Evolutionary conservation across 108 stramenopile species (phyloP), one percentile per base, ranked within the genome.

Genomic region (Cyclotella kingstonii): DNA sequence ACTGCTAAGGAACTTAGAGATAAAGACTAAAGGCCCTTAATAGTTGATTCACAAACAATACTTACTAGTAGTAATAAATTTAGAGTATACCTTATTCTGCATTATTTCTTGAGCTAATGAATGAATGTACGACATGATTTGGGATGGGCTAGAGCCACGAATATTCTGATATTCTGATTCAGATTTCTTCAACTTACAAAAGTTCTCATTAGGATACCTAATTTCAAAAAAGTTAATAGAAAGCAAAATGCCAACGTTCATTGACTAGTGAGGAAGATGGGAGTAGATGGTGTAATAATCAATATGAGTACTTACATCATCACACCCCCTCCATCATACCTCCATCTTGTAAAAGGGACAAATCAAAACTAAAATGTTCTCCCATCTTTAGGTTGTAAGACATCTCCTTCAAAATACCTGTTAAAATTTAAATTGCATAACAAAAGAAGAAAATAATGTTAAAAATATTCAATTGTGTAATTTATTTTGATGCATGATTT

Each of bases 311-410:
- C 52, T 34, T 53, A 53, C 52, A 53, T 35, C 10, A 53, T 10
- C 4, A 18, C 52, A 19, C 52, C 52, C 22, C 35, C 52, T 36
- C 17, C 35, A 18, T 36, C 31, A 53, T 53, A 35, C 4, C 52
- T 33, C 34, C 33, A 53, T 36, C 70, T 64, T 4, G 65, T 60
- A 3, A 71, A 71, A 7, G 66, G 17, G n/a, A 68, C 63, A 14
- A 50, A 69, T 1, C 66, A 55, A n/a, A 53, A 36, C 65, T 75
- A 26, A 84, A 74, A 54, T 81, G 79, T 18, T 67, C 52, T 12
- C 65, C 86, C 83, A 78, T 73, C 40, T 71, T 78, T n/a, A 68
- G 73, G 28, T 69, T 79, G 58, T 65, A 76, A 6, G 63, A 42
- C 64, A 80, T 73, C 25, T 76, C 82, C 25, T 76, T 77, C 38